phyloP scores from a whole-genome alignment of 2,329 filamentous ascomycete genomes.

The Colletotrichum sp. region DNA sequence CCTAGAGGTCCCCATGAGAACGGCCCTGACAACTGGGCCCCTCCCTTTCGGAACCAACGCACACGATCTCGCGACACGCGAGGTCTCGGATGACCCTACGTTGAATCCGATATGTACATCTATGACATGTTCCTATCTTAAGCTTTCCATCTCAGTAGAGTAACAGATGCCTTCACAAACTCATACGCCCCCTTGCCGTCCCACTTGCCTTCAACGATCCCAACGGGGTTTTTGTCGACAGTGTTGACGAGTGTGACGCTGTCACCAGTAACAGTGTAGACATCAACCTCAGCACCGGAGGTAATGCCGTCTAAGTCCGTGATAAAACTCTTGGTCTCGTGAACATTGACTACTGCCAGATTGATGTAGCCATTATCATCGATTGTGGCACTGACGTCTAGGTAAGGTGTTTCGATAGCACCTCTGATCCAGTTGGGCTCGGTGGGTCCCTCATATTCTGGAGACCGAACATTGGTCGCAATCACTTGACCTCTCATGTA shows the following conservation, averaged over 20 bases:
- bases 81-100: background rate
- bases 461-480: slow-evolving; percentile 66
- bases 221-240: slow-evolving; percentile 66
- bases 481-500: slow-evolving; percentile 76
- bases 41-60: background rate
- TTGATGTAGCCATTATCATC: slow-evolving; percentile 64
- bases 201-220: slow-evolving; percentile 54
- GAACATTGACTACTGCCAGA: slow-evolving; percentile 76
- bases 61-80: background rate
- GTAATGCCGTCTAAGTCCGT: slow-evolving; percentile 62
- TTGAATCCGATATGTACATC: background rate
- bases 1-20: background rate
- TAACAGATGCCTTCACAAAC: slow-evolving; percentile 75
- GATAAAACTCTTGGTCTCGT: slow-evolving; percentile 63
- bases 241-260: slow-evolving; percentile 66
- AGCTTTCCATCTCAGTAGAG: slow-evolving; percentile 65
- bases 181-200: slow-evolving; percentile 64
- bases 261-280: slow-evolving; percentile 67
- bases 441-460: slow-evolving; percentile 71
- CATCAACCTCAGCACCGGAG: slow-evolving; percentile 53
- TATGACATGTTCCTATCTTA: background rate
- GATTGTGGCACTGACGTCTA: slow-evolving; percentile 70
- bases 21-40: background rate
- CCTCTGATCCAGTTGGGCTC: slow-evolving; percentile 69
- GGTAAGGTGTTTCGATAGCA: slow-evolving; percentile 71